Evolutionary conservation across 2,329 filamentous ascomycete species (phyloP).

Genomic region (Claviceps paspali): DNA sequence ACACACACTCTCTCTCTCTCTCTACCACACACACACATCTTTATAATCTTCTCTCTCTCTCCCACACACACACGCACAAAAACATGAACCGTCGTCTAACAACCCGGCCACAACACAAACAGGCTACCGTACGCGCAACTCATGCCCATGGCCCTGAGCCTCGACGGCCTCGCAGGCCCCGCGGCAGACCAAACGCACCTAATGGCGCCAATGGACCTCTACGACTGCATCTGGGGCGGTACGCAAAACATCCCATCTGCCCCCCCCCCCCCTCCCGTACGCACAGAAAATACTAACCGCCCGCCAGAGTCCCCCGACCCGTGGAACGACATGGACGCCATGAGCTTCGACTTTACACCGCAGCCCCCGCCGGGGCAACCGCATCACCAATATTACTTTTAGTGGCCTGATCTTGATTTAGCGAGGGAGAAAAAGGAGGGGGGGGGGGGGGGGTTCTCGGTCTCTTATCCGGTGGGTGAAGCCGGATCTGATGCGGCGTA

Average conservation of each 20-base stretch:
- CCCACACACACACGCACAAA: not conserved
- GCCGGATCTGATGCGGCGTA: no score
- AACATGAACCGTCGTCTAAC: not conserved
- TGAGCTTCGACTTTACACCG: slow-evolving; percentile 46
- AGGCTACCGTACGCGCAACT: slow-evolving; percentile 23
- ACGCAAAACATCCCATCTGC: slow-evolving; percentile 12
- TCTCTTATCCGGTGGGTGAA: no score
- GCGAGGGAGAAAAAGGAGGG: no score
- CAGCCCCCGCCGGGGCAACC: slow-evolving; percentile 44
- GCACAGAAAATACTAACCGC: not conserved
- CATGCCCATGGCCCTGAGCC: slow-evolving; percentile 20
- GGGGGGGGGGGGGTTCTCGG: no score
- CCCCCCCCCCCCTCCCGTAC: no score
- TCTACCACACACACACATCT: no score
- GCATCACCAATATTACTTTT: slow-evolving; percentile 44
- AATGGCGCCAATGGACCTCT: slow-evolving; percentile 53
- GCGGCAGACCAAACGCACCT: slow-evolving; percentile 41
- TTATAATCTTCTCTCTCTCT: no score
- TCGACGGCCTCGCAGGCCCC: slow-evolving; percentile 33
- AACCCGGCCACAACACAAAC: slow-evolving; percentile 8
- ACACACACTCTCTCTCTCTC: no score
- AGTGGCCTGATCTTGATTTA: no score
- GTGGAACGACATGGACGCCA: slow-evolving; percentile 38
- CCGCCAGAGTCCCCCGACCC: slow-evolving; percentile 43
- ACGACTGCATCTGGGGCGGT: slow-evolving; percentile 56